Evolutionary conservation across 2,329 filamentous ascomycete species (phyloP), one percentile per base, ranked within the genome.

Genomic region (Elsinoe fawcettii): DNA sequence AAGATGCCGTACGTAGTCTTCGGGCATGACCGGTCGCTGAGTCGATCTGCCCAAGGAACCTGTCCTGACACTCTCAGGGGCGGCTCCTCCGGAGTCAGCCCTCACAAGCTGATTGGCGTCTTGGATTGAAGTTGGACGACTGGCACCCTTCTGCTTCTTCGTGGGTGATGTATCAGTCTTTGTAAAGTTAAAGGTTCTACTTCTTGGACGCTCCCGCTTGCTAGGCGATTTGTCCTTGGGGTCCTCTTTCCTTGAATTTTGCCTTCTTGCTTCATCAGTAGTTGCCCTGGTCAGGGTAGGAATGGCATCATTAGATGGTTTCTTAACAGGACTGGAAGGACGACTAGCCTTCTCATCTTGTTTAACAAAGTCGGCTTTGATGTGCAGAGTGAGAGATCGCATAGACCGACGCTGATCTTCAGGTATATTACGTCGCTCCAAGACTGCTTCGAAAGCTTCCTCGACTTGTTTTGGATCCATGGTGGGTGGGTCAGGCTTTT

Each of bases 341-440:
- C 56, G 66, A 1, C 60, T 58, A 23, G 66, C 60, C 5, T 65
- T 66, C 49, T 88, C 89, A 69, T 96, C 88, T 69, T 95, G 91
- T 55, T 86, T 85, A 65, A 97, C 90, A 66, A 99, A 95, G 67
- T 97, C 91, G 68, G 90, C 88, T 73, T 99, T 99, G 75, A 97
- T 91, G 34, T 88, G 87, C 62, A 89, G 81, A 61, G 88, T 90
- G 60, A 99, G 76, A 58, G 85, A 91, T 46, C 92, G 83, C 90
- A 99, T 96, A 74, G 95, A 95, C 71, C 92, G 90, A 57, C 92
- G 81, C 77, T 96, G 90, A 62, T 96, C 88, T 66, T 95, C 88
- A 2, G 92, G 91, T 56, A 97, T 95, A 66, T 97, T 96, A 62
- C 92, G 82, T 16, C 71, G 68, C 63, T 82, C 80, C 63, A 85